phyloP scores from a whole-genome alignment of 257 asterid genomes.

The Solanum acaule region DNA sequence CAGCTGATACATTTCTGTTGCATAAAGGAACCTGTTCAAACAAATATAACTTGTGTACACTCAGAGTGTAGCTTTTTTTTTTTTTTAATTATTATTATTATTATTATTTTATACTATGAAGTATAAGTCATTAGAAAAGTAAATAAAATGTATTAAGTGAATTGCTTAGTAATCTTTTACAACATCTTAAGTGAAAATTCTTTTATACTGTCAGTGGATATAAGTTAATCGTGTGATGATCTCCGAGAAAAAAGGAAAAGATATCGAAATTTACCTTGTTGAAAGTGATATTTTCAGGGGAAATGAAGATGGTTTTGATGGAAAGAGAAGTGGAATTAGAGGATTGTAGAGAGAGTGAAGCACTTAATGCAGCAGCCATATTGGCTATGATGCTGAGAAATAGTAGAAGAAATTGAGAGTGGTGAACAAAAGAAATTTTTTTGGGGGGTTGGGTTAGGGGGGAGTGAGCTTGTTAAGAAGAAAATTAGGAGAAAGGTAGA shows the following conservation, averaged over 20 bases:
- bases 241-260: not conserved
- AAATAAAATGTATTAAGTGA: not conserved
- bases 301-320: slow-evolving; percentile 38
- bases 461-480: not conserved
- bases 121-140: not conserved
- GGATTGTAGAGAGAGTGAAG: slow-evolving; percentile 80
- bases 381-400: not conserved
- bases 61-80: not conserved
- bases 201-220: not conserved
- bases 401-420: not conserved
- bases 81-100: too few relatives aligned
- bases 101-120: not conserved
- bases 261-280: slow-evolving; percentile 39
- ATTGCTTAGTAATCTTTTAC: not conserved
- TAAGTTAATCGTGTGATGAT: not conserved
- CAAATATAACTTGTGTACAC: not conserved
- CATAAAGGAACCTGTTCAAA: slow-evolving; percentile 42
- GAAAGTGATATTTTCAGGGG: slow-evolving; percentile 57
- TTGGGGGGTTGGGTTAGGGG: not conserved
- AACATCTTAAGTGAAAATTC: not conserved
- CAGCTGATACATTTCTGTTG: slow-evolving; percentile 37
- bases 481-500: not conserved
- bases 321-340: slow-evolving; percentile 52
- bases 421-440: not conserved
- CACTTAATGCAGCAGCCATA: slow-evolving; percentile 47